A percentile compares a stretch with the other conserved stretches of the same genome.
phyloP scores from a whole-genome alignment of 2,329 filamentous ascomycete genomes.

The Basipetospora sp. region DNA sequence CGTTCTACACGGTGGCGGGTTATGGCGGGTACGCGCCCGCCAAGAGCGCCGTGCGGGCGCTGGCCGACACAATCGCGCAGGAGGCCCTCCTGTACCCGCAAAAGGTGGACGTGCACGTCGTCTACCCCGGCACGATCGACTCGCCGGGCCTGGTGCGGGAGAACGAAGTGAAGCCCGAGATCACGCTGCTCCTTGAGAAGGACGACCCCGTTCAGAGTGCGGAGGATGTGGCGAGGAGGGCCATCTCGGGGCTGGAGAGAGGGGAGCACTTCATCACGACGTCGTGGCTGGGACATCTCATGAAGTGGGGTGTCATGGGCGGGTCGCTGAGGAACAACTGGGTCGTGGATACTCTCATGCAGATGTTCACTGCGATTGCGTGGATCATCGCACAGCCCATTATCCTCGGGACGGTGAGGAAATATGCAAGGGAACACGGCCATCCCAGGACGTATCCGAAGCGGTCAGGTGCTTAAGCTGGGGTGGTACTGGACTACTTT shows the following conservation, averaged over 20 bases:
- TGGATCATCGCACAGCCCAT: conserved; percentile 44
- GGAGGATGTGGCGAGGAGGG: conserved; percentile 55
- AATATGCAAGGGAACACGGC: conserved; percentile 41
- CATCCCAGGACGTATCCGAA: conserved; percentile 37
- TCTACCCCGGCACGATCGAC: conserved; percentile 73
- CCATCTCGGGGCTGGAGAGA: conserved; percentile 61
- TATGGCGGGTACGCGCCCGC: conserved; percentile 72
- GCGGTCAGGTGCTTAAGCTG: conserved; percentile 11
- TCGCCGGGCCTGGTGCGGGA: conserved; percentile 63
- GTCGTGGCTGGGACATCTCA: conserved; percentile 53
- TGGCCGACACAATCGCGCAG: conserved; percentile 71
- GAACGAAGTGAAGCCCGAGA: conserved; percentile 61
- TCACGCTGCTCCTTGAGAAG: conserved; percentile 68
- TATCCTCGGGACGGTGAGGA: conserved; percentile 42
- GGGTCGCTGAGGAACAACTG: conserved; percentile 43
- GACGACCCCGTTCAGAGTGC: conserved; percentile 68
- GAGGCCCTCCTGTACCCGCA: conserved; percentile 80
- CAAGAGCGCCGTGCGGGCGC: conserved; percentile 70
- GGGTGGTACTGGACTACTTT: no score
- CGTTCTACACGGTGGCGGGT: conserved; percentile 63
- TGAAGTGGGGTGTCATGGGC: conserved; percentile 49
- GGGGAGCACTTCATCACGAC: conserved; percentile 71
- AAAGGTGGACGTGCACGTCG: conserved; percentile 63
- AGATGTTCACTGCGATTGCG: conserved; percentile 36
- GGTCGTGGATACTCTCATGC: conserved; percentile 43